Conservation (phyloP, 1,284 basidiomycete species). For the Ceratobasidium sp. region DNA sequence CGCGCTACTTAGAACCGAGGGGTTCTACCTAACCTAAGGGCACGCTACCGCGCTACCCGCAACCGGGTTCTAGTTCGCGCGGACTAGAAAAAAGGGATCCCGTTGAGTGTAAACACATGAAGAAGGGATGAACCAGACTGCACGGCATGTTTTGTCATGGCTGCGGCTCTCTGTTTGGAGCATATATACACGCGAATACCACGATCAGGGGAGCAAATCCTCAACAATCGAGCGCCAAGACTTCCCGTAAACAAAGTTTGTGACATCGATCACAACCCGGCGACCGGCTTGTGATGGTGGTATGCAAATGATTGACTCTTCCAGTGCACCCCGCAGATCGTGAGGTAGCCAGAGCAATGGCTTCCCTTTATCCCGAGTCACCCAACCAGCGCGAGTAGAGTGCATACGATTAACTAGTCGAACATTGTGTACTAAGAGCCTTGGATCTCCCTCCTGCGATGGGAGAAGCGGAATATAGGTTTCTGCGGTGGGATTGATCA, state of each 20-base stretch:
- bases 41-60: no score
- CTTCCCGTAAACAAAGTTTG: background rate
- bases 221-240: background rate
- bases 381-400: background rate
- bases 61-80: no score
- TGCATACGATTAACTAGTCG: background rate
- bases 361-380: background rate
- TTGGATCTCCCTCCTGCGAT: background rate
- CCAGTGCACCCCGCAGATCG: background rate
- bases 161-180: no score
- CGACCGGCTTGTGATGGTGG: no score
- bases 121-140: no score
- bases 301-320: background rate
- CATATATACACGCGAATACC: background rate
- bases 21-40: no score
- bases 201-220: background rate
- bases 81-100: no score
- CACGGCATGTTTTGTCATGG: no score
- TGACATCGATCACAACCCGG: background rate
- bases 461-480: slow-evolving; percentile 38
- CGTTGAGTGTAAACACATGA: no score
- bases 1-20: no score
- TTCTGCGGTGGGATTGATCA: slow-evolving; percentile 50
- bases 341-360: background rate
- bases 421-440: background rate